Base-by-base conservation (phyloP, 192 early-diverging fungal species). In the Backusella australiensis region DNA sequence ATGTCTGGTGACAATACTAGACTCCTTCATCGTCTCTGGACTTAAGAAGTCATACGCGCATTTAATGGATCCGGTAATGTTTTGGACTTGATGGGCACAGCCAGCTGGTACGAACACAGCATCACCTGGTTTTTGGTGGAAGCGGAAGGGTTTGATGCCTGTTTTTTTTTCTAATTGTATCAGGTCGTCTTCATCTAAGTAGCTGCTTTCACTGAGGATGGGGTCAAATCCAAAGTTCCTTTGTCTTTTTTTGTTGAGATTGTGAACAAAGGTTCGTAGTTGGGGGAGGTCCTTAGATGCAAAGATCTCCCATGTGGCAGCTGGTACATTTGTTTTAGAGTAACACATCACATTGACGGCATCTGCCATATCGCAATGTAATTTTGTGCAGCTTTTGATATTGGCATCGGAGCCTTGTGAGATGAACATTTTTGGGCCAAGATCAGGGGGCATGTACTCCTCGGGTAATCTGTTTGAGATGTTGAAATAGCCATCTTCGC, bases 61-160 rank as follows among this genome's bases (percentile, higher is more conserved):
- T 80, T 94, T 94, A 56, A 94, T 86, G 7, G 89, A 88, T 38
- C 81, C 86, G 8, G 86, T 76, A 56, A 89, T 86, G 77, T 93
- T 94, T 74, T 86, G 85, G 17, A 94, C 93, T 80, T 94, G 93
- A 39, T 93, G 91, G 0, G 91, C 90, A 36, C 86, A 91, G 6
- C 94, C 94, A 12, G 92, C 94, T 0, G 94, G 93, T 1, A 95
- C 85, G 84, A 91, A 94, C 3, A 95, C 88, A 0, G 90, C 88
- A 78, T 95, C 94, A 12, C 93, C 93, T 0, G 88, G 85, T 49
- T 87, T 86, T 80, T 95, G 92, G 70, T 85, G 84, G 0, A 95
- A 65, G 17, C 90, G 83, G 81, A 87, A 92, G 39, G 83, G 78
- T 5, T 71, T 66, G 14, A 89, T 82, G 6, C 83, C 85, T 19